phyloP scores from a whole-genome alignment of 768 basidiomycete species.

The Auriscalpium microsporum region DNA sequence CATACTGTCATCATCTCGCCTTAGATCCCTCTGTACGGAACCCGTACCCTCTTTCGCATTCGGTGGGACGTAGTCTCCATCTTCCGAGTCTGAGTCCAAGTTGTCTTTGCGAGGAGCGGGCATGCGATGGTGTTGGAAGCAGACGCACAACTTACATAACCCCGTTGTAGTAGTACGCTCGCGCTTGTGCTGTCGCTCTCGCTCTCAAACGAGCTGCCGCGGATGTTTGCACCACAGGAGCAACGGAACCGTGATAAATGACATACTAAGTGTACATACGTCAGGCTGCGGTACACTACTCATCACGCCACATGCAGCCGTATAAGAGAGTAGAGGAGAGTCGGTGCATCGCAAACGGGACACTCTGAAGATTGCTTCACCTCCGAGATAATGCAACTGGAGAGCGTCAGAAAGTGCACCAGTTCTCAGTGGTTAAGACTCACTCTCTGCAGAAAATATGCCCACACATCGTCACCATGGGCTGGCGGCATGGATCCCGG shows the following conservation, averaged over 20 bases:
- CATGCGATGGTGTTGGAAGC: too few species aligned
- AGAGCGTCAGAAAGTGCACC: not conserved
- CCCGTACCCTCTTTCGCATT: not conserved
- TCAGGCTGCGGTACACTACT: not conserved
- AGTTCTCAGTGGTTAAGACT: constrained; percentile 17
- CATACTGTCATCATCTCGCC: constrained; percentile 27
- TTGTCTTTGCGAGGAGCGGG: constrained; percentile 11
- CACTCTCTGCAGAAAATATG: constrained; percentile 55
- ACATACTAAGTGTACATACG: too few species aligned
- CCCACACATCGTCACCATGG: constrained; percentile 54
- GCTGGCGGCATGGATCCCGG: constrained; percentile 39
- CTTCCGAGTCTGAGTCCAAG: constrained; percentile 55
- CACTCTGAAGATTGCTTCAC: constrained; percentile 39
- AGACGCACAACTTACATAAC: too few species aligned
- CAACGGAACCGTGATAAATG: too few species aligned
- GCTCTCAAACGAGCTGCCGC: too few species aligned
- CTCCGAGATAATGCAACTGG: constrained; percentile 46
- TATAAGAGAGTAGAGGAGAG: constrained; percentile 48
- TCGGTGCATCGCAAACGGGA: constrained; percentile 43
- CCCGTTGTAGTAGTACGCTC: too few species aligned
- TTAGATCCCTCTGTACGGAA: not conserved
- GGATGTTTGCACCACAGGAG: too few species aligned
- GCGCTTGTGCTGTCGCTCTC: too few species aligned
- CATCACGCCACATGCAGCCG: constrained; percentile 28
- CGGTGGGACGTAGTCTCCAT: constrained; percentile 61